A percentile compares a stretch with the other conserved stretches of the same genome.
Evolutionary conservation across 148 eudicot species (phyloP).

Genomic region (Euryodendron excelsum): DNA sequence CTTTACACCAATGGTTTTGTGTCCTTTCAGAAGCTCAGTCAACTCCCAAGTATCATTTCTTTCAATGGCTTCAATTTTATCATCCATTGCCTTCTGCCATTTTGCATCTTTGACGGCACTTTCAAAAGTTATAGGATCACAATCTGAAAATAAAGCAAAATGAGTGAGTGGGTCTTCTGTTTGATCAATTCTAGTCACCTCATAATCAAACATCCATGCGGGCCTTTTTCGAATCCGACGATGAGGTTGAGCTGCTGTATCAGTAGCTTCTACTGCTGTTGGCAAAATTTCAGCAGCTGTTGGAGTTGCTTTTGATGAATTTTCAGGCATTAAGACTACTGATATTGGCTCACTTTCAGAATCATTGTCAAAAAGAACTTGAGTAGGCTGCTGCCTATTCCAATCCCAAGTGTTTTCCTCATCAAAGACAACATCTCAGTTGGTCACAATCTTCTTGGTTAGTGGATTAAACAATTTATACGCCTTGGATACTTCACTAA

Average conservation of each 20-base stretch:
- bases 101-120: neutral
- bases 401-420: constrained; percentile 9
- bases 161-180: too few species aligned
- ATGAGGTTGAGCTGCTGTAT: neutral
- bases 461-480: constrained; percentile 11
- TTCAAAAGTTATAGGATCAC: neutral
- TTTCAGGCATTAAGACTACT: too few species aligned
- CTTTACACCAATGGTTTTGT: constrained; percentile 17
- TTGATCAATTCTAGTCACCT: neutral
- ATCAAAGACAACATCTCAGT: constrained; percentile 18
- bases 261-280: neutral
- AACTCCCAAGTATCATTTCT: neutral
- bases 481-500: constrained; percentile 8
- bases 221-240: neutral
- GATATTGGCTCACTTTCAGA: too few species aligned
- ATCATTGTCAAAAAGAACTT: neutral
- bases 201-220: neutral
- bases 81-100: constrained; percentile 4
- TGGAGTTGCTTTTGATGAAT: neutral
- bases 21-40: neutral
- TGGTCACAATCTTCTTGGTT: neutral
- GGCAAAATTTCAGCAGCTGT: neutral
- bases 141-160: neutral
- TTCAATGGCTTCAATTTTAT: neutral
- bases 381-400: neutral